Base-by-base conservation (phyloP, 176 grass and related monocot genomes). In the Avena eriantha region DNA sequence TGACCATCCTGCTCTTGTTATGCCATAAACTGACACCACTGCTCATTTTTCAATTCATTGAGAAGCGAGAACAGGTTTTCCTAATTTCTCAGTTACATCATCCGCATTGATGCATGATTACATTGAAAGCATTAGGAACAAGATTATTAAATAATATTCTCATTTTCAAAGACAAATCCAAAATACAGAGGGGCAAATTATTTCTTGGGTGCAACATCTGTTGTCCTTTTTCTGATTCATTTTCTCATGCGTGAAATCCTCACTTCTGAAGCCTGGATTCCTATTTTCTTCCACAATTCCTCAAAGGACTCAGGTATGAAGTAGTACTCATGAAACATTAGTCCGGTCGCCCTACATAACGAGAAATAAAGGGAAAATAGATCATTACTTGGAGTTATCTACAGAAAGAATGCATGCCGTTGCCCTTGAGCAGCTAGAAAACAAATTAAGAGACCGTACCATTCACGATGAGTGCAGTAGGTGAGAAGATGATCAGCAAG, bases 401-500 rank as follows among this genome's bases (percentile, higher is more conserved):
- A 41, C 39, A 41, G 39, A 41, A 41, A 41, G 39, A 41, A 41
- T 41, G 39, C 39, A 41, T 47, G 43, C 0, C 48, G 43, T n/a
- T 23, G 43, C 70, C 47, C 47, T 11, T 21, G 70, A 73, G 70
- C 9, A 48, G 70, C 11, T 49, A 73, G 70, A 9, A 73, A 35
- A 16, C 7, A 8, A 51, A 12, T 17, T 51, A 17, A 16, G 60
- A 53, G 53, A 43, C 10, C 15, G 19, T 81, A 81, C 80, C 66
- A 82, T 17, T 82, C 47, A 29, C 11, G 10, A 55, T 70, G 80
- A 3, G 22, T 34, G n/a, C 70, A 81, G 46, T 56, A 87, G 21
- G 85, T 78, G 14, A 79, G 45, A 16, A 84, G 35, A 80, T 89
- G 87, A 81, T 89, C 65, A 51, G 75, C 34, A 16, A 84, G 34